phyloP scores from a whole-genome alignment of 139 green algal genomes.

The Picochlorum sp. region DNA sequence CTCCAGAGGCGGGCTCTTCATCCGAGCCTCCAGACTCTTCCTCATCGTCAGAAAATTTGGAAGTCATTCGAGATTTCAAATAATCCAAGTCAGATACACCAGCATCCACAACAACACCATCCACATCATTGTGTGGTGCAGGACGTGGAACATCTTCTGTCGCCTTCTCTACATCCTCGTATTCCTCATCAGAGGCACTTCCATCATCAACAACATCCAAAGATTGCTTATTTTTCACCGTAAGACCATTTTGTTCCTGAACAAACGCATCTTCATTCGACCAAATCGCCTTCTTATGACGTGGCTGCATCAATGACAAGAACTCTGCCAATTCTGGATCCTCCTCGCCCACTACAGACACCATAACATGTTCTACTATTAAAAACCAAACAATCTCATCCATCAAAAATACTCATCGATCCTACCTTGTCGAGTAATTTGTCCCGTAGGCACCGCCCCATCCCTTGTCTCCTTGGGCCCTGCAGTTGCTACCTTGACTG shows the following conservation, averaged over 20 bases:
- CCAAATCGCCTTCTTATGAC: conserved; percentile 68
- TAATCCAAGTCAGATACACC: conserved; percentile 83
- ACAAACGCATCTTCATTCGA: conserved; percentile 66
- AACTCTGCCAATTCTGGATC: conserved; percentile 88
- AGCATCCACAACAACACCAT: conserved; percentile 34
- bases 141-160: not conserved
- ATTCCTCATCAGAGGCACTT: conserved; percentile 22
- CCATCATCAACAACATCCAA: conserved; percentile 7
- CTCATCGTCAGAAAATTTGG: conserved; percentile 37
- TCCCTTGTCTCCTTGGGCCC: conserved; percentile 16
- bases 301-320: conserved; percentile 79
- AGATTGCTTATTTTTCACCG: not conserved
- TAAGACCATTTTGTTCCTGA: not conserved
- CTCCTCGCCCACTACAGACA: conserved; percentile 13
- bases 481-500: not conserved
- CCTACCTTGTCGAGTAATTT: not conserved
- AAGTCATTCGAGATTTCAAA: conserved; percentile 56
- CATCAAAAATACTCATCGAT: not conserved
- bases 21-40: conserved; percentile 8
- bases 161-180: conserved; percentile 28
- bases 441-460: not conserved
- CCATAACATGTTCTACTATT: not conserved
- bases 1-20: not conserved
- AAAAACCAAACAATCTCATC: not conserved
- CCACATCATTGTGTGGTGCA: conserved; percentile 4